A percentile compares a stretch with the other conserved stretches of the same genome.
These are phyloP conservation scores for Curvularia lunata DNA, from an alignment of 2,329 filamentous ascomycete species.

Conservation along the genomic window DNA sequence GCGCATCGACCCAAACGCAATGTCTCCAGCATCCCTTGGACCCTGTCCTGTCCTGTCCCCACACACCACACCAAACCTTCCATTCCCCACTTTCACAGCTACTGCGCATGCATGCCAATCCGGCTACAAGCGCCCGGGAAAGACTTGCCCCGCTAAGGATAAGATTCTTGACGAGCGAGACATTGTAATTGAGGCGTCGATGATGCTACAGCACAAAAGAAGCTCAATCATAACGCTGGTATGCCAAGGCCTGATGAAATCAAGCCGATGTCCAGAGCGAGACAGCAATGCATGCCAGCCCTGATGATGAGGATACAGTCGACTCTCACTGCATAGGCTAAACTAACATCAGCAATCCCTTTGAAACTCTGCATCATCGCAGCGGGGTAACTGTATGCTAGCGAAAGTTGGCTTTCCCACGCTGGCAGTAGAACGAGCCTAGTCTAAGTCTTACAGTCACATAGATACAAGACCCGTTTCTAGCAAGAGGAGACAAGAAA, in stretches of 20 bases:
- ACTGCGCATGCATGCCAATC: not conserved
- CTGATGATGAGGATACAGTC: not conserved
- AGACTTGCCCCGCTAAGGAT: not conserved
- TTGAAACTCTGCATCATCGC: not conserved
- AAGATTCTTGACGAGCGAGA: not conserved
- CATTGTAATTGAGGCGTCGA: not conserved
- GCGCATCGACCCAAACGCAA: conserved; percentile 9
- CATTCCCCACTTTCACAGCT: not conserved
- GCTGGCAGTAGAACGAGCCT: not conserved
- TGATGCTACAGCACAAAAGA: not conserved
- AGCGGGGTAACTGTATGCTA: not conserved
- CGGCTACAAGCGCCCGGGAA: not conserved
- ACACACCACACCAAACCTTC: not conserved
- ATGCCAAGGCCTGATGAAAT: not conserved
- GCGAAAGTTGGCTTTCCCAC: not conserved
- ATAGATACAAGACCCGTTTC: not conserved
- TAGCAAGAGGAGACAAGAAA: not conserved
- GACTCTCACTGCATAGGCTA: not conserved
- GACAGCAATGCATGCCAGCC: not conserved
- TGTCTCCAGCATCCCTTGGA: not conserved
- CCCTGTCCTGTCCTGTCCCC: not conserved
- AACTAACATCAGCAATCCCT: not conserved
- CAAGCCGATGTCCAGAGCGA: not conserved
- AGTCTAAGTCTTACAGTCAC: not conserved
- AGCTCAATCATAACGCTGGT: not conserved